These are phyloP conservation scores for Rhodomyrtus tomentosa DNA, from an alignment of 345 rosid genomes.

Conservation along the genomic window DNA sequence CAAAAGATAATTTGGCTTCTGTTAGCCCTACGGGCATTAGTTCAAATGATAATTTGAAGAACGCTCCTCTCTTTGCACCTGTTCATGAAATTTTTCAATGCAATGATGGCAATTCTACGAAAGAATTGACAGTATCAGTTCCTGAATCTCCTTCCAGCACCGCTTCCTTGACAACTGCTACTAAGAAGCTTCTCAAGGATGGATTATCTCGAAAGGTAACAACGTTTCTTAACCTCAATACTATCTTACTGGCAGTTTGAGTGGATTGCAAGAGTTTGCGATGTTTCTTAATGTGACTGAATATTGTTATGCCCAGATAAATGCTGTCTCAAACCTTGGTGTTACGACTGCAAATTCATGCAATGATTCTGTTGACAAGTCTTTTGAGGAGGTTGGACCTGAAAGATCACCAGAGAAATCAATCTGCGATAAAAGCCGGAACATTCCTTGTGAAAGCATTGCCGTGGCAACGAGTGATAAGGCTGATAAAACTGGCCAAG, in stretches of 20 bases:
- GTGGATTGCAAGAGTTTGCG: neutral
- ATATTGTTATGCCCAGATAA: neutral
- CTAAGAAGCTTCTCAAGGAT: constrained; percentile 1
- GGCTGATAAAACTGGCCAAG: constrained; percentile 12
- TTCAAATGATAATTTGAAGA: neutral
- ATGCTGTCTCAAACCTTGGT: neutral
- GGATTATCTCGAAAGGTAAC: constrained; percentile 31
- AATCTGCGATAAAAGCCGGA: constrained; percentile 11
- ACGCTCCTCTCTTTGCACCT: neutral
- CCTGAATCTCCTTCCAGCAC: neutral
- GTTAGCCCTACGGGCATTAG: neutral
- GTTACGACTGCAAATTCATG: neutral
- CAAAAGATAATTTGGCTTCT: neutral
- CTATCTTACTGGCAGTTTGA: neutral
- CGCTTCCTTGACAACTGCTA: neutral
- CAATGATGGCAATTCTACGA: constrained; percentile 6
- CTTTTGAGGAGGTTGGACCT: neutral
- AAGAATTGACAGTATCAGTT: neutral
- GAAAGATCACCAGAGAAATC: constrained; percentile 6
- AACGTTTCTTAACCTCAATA: constrained; percentile 1
- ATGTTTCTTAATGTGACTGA: neutral
- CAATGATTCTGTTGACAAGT: neutral
- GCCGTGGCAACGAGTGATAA: neutral
- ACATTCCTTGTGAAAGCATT: neutral
- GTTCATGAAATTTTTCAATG: neutral